phyloP scores from a whole-genome alignment of 202 grass and related monocot genomes.

The Zizania palustris region DNA sequence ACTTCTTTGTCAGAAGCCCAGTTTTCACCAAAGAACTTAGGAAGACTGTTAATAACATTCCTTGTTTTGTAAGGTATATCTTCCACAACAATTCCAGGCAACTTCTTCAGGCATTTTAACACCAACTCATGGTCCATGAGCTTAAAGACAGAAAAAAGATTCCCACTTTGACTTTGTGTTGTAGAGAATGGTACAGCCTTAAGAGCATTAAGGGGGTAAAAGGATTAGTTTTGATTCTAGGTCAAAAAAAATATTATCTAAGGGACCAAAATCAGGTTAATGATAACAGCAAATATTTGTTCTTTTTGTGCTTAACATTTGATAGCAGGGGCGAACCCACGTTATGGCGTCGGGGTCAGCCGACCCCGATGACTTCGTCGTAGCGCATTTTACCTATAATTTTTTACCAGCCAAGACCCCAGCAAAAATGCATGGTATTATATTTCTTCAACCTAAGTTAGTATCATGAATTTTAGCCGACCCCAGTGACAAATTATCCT shows the following conservation, averaged over 20 bases:
- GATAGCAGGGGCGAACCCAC: no score
- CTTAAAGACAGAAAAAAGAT: constrained; percentile 70
- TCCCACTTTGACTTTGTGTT: constrained; percentile 64
- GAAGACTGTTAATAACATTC: constrained; percentile 54
- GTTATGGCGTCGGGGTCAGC: no score
- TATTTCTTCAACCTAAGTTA: no score
- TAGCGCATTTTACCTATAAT: no score
- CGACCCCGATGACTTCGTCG: no score
- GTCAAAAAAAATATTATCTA: constrained; percentile 25
- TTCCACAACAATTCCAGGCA: constrained; percentile 59
- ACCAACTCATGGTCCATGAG: constrained; percentile 64
- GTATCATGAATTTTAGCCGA: no score
- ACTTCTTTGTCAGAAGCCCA: constrained; percentile 76
- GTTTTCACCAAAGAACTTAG: constrained; percentile 13
- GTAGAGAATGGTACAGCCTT: constrained; percentile 72
- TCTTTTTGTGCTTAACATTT: constrained; percentile 12
- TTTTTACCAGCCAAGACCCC: no score
- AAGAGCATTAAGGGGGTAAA: constrained; percentile 21
- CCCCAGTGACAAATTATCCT: no score
- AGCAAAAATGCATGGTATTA: no score
- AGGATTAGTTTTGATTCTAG: constrained; percentile 30
- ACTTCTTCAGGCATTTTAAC: constrained; percentile 73
- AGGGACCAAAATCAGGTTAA: neutral
- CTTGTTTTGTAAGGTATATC: constrained; percentile 74
- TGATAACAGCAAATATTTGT: neutral